phyloP scores from a whole-genome alignment of 371 early-diverging fungal species.

The Rhizopus delemar region DNA sequence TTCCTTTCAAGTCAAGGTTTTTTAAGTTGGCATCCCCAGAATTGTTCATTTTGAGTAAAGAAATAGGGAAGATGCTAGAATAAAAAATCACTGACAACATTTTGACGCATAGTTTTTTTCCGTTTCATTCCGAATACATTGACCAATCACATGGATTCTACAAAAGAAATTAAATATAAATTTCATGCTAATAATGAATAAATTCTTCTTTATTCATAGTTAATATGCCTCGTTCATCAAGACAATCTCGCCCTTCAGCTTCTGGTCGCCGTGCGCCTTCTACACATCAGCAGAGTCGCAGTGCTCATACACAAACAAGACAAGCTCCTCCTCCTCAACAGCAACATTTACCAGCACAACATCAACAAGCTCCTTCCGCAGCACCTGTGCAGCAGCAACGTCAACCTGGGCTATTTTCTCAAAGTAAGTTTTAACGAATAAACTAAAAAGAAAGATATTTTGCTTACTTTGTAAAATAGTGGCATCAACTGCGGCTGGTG shows the following conservation, averaged over 20 bases:
- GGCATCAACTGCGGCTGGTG: constrained; percentile 92
- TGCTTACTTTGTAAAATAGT: constrained; percentile 29
- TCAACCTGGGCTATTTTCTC: constrained; percentile 77
- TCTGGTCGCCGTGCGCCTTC: constrained; percentile 54
- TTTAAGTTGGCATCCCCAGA: neutral
- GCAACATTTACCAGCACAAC: constrained; percentile 31
- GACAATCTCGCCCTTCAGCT: constrained; percentile 51
- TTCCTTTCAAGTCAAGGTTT: constrained; percentile 34
- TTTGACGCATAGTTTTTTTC: constrained; percentile 4
- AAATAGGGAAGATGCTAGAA: neutral
- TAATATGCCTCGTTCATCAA: constrained; percentile 22
- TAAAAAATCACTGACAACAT: neutral
- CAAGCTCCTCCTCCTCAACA: constrained; percentile 58
- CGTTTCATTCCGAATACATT: neutral
- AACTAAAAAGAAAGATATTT: neutral
- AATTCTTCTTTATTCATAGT: constrained; percentile 2
- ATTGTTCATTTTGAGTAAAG: neutral
- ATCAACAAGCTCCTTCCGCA: constrained; percentile 35
- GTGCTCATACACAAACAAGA: constrained; percentile 69
- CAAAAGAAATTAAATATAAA: too few relatives aligned
- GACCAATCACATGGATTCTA: neutral
- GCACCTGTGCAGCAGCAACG: constrained; percentile 47
- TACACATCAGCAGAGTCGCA: constrained; percentile 63
- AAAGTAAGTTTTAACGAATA: constrained; percentile 41
- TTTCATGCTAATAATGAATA: neutral